Evolutionary conservation across 805 yeast genomes (phyloP).

Genomic region (Candida sithepensis): DNA sequence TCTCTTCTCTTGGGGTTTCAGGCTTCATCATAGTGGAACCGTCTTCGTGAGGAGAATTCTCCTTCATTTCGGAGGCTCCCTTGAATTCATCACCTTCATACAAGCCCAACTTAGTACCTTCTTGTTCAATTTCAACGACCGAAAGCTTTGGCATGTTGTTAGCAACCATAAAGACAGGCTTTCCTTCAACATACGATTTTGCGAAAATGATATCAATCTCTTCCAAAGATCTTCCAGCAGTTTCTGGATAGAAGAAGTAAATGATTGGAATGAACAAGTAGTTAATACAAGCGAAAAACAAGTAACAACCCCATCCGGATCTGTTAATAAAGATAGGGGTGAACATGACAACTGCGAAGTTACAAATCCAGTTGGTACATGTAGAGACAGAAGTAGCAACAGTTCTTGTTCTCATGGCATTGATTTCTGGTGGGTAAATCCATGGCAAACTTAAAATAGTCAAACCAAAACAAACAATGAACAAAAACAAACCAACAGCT

Average conservation of each 20-base stretch:
- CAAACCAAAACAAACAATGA: slow-evolving; percentile 52
- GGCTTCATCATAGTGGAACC: neutral
- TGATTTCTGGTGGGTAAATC: slow-evolving; percentile 67
- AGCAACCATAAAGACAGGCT: slow-evolving; percentile 62
- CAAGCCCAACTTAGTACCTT: slow-evolving; percentile 56
- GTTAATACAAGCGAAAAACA: slow-evolving; percentile 66
- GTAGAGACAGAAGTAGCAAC: slow-evolving; percentile 61
- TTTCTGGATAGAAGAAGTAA: slow-evolving; percentile 71
- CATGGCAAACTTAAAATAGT: slow-evolving; percentile 44
- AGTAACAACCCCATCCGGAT: slow-evolving; percentile 62
- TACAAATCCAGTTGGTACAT: slow-evolving; percentile 66
- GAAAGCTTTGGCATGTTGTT: slow-evolving; percentile 55
- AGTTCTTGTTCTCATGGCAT: slow-evolving; percentile 66
- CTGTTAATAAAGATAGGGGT: slow-evolving; percentile 53
- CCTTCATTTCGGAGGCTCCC: slow-evolving; percentile 12
- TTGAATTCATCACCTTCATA: slow-evolving; percentile 22
- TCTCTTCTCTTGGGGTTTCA: neutral
- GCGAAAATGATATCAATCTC: slow-evolving; percentile 71
- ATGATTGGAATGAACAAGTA: slow-evolving; percentile 58
- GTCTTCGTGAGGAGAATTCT: too few species aligned
- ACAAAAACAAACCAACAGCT: slow-evolving; percentile 61
- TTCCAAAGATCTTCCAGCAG: slow-evolving; percentile 71
- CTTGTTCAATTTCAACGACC: slow-evolving; percentile 55
- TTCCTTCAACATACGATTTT: slow-evolving; percentile 52
- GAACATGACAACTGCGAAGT: slow-evolving; percentile 66